These are phyloP conservation scores for Saturnispora sanitii DNA, from an alignment of 805 yeast genomes.

Conservation along the genomic window DNA sequence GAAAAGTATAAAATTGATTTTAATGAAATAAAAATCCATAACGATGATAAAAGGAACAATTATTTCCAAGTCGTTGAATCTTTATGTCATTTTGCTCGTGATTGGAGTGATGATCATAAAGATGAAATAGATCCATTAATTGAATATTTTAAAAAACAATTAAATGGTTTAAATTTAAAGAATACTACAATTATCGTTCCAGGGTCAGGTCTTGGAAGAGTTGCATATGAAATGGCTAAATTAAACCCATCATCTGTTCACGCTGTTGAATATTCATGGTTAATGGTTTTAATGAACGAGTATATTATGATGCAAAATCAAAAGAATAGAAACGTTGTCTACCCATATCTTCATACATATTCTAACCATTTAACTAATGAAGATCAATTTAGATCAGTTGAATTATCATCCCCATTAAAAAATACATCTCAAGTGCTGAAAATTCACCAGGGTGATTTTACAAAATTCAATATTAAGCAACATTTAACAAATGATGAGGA, in stretches of 20 bases:
- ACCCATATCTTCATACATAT: constrained; percentile 55
- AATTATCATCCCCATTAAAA: constrained; percentile 19
- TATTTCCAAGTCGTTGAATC: constrained; percentile 52
- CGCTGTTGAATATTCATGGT: constrained; percentile 65
- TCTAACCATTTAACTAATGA: constrained; percentile 47
- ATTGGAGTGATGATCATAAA: constrained; percentile 50
- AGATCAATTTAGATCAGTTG: constrained; percentile 42
- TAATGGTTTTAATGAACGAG: constrained; percentile 65
- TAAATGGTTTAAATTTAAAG: constrained; percentile 22
- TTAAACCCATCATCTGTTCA: constrained; percentile 38
- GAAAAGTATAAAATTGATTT: constrained; percentile 28
- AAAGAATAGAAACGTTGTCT: constrained; percentile 14
- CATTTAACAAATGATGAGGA: constrained; percentile 21
- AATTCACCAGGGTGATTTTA: constrained; percentile 55
- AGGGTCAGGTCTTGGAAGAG: constrained; percentile 79
- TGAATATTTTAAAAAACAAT: constrained; percentile 38
- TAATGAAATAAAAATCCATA: constrained; percentile 34
- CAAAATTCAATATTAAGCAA: constrained; percentile 33
- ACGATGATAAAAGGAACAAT: constrained; percentile 14
- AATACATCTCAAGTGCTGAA: constrained; percentile 42
- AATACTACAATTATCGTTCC: constrained; percentile 59
- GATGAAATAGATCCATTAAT: constrained; percentile 45
- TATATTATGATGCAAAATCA: constrained; percentile 34
- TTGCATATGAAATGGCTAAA: constrained; percentile 53
- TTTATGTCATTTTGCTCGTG: constrained; percentile 68